Evolutionary conservation across 2,329 filamentous ascomycete genomes (phyloP).

Genomic region (Chrysoporthe puriensis): DNA sequence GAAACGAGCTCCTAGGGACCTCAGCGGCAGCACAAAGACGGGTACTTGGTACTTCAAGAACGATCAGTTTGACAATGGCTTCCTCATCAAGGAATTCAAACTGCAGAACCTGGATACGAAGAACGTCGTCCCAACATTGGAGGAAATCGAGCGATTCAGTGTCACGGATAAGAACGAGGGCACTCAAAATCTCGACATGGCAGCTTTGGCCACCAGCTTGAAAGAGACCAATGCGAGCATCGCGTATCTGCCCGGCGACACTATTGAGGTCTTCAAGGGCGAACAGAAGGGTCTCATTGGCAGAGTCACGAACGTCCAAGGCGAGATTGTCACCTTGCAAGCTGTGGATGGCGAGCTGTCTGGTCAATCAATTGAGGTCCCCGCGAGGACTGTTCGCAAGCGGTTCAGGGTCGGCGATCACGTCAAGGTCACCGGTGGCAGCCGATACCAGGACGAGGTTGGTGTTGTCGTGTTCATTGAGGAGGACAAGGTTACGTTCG

Average conservation of each 20-base stretch:
- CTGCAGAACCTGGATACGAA: constrained; percentile 84
- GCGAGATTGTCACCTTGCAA: constrained; percentile 87
- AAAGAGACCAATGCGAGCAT: constrained; percentile 82
- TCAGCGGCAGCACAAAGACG: constrained; percentile 71
- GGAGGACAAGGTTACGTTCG: constrained; percentile 87
- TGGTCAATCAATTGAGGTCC: constrained; percentile 88
- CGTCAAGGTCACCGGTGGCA: constrained; percentile 97
- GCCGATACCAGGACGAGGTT: constrained; percentile 91
- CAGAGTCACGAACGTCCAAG: constrained; percentile 81
- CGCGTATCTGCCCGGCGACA: constrained; percentile 87
- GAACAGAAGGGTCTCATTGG: constrained; percentile 93
- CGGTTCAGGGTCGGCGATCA: constrained; percentile 93
- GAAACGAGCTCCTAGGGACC: constrained; percentile 73
- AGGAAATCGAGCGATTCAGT: constrained; percentile 95
- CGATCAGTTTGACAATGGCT: constrained; percentile 91
- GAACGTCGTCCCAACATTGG: constrained; percentile 88
- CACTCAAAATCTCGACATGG: constrained; percentile 89
- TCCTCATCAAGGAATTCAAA: constrained; percentile 91
- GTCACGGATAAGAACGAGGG: constrained; percentile 81
- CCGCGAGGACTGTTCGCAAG: constrained; percentile 89
- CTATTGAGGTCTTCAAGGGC: constrained; percentile 94
- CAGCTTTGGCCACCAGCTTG: constrained; percentile 85
- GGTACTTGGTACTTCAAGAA: constrained; percentile 85
- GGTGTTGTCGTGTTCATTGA: constrained; percentile 95
- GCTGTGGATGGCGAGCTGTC: constrained; percentile 81